phyloP scores from a whole-genome alignment of 768 basidiomycete species.

The Harrya chromipes region DNA sequence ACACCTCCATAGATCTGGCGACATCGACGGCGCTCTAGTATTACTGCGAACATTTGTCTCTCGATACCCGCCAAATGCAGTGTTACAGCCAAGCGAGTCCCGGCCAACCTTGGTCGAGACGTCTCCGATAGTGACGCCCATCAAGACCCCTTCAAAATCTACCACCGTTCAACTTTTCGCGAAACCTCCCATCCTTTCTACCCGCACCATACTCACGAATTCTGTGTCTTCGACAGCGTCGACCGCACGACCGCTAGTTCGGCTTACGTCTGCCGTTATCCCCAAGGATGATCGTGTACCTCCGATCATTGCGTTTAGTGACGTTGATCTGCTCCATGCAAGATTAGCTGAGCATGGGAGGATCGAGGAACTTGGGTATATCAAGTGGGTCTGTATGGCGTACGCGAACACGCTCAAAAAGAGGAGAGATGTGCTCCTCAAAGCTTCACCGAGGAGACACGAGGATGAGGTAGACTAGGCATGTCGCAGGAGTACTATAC shows the following conservation, averaged over 20 bases:
- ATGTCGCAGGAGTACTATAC: too few relatives aligned
- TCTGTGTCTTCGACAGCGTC: constrained; percentile 23
- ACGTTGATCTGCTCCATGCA: constrained; percentile 79
- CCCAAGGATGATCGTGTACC: constrained; percentile 78
- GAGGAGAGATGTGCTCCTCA: constrained; percentile 46
- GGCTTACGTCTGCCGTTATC: constrained; percentile 55
- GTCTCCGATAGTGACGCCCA: neutral
- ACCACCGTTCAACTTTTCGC: constrained; percentile 20
- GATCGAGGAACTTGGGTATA: constrained; percentile 53
- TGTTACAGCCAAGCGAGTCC: constrained; percentile 37
- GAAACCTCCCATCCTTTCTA: constrained; percentile 53
- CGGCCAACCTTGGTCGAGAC: neutral
- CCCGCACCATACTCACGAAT: constrained; percentile 49
- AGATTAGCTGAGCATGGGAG: constrained; percentile 50
- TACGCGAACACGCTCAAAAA: constrained; percentile 68
- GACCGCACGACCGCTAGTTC: constrained; percentile 59
- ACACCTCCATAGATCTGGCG: constrained; percentile 38
- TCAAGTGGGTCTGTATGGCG: constrained; percentile 71
- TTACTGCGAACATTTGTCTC: constrained; percentile 59
- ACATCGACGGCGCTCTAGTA: constrained; percentile 50
- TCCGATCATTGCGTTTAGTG: constrained; percentile 71
- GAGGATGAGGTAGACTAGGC: constrained; percentile 10
- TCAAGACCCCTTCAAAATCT: constrained; percentile 3
- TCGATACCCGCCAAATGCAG: constrained; percentile 57
- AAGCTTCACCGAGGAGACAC: constrained; percentile 6